phyloP scores from a whole-genome alignment of 73 alveolate genomes.

The Paramecium sexaurelia region DNA sequence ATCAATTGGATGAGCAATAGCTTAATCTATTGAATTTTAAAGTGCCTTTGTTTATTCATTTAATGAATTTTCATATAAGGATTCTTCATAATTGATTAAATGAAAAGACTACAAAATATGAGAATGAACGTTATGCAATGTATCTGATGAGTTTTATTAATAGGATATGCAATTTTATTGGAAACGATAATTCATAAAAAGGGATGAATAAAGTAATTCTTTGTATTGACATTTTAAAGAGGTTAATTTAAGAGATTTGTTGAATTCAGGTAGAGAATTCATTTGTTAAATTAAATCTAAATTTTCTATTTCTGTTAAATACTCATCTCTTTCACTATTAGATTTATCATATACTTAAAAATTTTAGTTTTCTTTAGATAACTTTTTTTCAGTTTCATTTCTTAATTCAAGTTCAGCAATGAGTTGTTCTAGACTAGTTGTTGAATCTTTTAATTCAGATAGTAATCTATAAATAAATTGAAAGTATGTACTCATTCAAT shows the following conservation, averaged over 20 bases:
- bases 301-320: not conserved
- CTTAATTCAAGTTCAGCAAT: not conserved
- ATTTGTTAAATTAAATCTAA: not conserved
- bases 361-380: not conserved
- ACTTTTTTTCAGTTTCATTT: not conserved
- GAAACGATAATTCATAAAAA: not conserved
- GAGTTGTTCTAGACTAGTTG: not conserved
- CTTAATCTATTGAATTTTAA: not conserved
- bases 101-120: not conserved
- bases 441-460: not conserved
- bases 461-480: not conserved
- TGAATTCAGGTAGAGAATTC: not conserved
- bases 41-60: not conserved
- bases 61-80: not conserved
- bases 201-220: not conserved
- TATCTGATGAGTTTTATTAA: not conserved
- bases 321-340: not conserved
- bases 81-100: not conserved
- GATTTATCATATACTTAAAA: not conserved
- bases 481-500: not conserved
- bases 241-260: not conserved
- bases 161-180: not conserved
- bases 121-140: not conserved
- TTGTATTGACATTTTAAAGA: not conserved
- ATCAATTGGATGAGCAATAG: not conserved